Evolutionary conservation across 495 filamentous ascomycete genomes (phyloP).

Genomic region (Lophiotrema nucula): DNA sequence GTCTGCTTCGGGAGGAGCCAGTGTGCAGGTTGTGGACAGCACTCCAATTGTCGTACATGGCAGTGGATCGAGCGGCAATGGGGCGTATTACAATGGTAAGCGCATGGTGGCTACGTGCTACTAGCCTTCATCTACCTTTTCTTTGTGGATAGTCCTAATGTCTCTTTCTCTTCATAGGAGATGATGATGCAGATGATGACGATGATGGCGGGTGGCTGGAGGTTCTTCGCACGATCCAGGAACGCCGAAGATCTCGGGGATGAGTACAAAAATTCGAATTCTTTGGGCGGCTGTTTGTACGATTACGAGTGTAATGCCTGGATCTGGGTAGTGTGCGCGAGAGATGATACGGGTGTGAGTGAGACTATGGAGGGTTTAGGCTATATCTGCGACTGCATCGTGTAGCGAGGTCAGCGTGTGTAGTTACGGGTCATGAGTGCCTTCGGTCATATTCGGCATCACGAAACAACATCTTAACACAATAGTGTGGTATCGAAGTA

Average conservation of each 20-base stretch:
- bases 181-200: slow-evolving; percentile 11
- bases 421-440: too few relatives aligned
- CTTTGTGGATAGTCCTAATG: too few relatives aligned
- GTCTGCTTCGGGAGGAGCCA: slow-evolving; percentile 23
- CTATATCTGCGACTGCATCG: too few relatives aligned
- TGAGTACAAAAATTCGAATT: background rate
- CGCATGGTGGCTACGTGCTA: slow-evolving; percentile 29
- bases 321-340: too few relatives aligned
- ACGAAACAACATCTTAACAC: too few relatives aligned
- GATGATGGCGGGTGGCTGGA: slow-evolving; percentile 32
- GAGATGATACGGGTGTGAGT: too few relatives aligned
- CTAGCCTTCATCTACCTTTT: slow-evolving; percentile 22
- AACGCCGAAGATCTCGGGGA: slow-evolving; percentile 6
- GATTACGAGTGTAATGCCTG: background rate
- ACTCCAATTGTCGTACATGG: slow-evolving; percentile 38
- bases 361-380: too few relatives aligned
- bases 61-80: background rate
- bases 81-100: slow-evolving; percentile 30
- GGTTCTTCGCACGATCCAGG: slow-evolving; percentile 24
- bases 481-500: too few relatives aligned
- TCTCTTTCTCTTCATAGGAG: slow-evolving; percentile 18
- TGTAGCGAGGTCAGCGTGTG: too few relatives aligned
- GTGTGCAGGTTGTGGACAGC: slow-evolving; percentile 37
- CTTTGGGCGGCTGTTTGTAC: background rate
- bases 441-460: too few relatives aligned